Evolutionary conservation across 73 alveolate genomes (phyloP).

Genomic region (Tetrahymena malaccensis): DNA sequence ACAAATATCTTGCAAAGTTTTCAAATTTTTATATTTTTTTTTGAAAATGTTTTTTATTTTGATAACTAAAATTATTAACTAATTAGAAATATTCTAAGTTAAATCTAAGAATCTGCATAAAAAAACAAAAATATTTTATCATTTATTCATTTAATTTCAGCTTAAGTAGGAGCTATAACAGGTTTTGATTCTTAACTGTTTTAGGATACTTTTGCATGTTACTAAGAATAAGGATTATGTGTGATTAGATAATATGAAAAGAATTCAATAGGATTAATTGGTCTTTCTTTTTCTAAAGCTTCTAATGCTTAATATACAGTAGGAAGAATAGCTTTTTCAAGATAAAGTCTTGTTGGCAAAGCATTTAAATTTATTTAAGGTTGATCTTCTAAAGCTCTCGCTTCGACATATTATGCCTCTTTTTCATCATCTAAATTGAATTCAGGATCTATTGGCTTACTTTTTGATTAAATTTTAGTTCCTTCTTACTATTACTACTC

Average conservation of each 20-base stretch:
- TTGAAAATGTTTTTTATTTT: no score
- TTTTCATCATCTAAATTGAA: background rate
- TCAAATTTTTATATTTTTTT: no score
- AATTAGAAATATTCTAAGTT: background rate
- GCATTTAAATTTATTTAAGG: slow-evolving; percentile 1
- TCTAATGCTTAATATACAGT: slow-evolving; percentile 14
- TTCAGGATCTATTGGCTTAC: background rate
- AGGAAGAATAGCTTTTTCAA: slow-evolving; percentile 31
- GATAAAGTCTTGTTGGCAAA: slow-evolving; percentile 29
- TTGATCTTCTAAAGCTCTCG: background rate
- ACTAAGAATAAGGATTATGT: background rate
- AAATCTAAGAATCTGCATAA: background rate
- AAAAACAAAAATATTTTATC: background rate
- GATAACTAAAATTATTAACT: no score
- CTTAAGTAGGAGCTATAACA: background rate
- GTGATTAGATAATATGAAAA: slow-evolving; percentile 35
- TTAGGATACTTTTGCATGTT: background rate
- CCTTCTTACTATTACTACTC: background rate
- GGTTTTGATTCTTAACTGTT: background rate
- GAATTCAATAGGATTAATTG: slow-evolving; percentile 40
- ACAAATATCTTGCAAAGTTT: no score
- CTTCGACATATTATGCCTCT: background rate
- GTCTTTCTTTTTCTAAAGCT: slow-evolving; percentile 44
- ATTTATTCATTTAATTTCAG: background rate
- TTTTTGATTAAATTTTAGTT: background rate